These are phyloP conservation scores for Skeletonema costatum DNA, from an alignment of 108 stramenopile genomes.

Conservation along the genomic window DNA sequence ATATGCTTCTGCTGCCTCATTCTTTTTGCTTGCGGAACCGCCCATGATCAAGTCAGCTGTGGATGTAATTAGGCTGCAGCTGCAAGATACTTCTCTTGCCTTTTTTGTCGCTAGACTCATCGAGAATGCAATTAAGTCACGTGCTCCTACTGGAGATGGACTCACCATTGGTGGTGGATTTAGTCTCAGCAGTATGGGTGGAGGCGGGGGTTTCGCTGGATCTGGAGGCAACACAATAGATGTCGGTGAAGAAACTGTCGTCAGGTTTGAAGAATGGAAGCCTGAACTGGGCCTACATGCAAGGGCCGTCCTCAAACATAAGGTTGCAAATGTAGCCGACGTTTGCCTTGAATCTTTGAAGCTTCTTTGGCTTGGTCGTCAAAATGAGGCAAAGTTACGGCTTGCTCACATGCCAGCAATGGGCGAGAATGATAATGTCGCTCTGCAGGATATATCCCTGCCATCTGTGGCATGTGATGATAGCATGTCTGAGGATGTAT, in stretches of 20 bases:
- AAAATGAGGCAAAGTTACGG: slow-evolving; percentile 45
- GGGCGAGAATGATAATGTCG: slow-evolving; percentile 8
- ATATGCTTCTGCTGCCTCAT: slow-evolving; percentile 73
- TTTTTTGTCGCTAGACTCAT: slow-evolving; percentile 77
- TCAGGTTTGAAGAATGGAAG: slow-evolving; percentile 61
- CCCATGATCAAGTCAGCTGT: slow-evolving; percentile 80
- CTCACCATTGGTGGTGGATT: slow-evolving; percentile 46
- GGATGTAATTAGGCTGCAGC: slow-evolving; percentile 71
- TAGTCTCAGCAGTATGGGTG: slow-evolving; percentile 65
- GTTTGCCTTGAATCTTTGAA: slow-evolving; percentile 55
- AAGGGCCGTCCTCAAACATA: slow-evolving; percentile 38
- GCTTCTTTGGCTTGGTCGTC: slow-evolving; percentile 67
- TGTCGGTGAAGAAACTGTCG: slow-evolving; percentile 36
- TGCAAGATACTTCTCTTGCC: slow-evolving; percentile 79
- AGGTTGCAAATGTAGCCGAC: slow-evolving; percentile 33
- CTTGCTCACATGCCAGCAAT: slow-evolving; percentile 35
- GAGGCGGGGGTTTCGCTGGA: slow-evolving; percentile 78
- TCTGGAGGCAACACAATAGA: slow-evolving; percentile 13
- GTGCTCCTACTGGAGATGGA: slow-evolving; percentile 6
- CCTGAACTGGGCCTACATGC: slow-evolving; percentile 47
- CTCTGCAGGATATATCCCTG: slow-evolving; percentile 7
- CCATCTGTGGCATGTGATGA: neutral
- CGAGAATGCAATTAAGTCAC: slow-evolving; percentile 40
- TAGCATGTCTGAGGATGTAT: neutral
- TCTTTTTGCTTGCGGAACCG: slow-evolving; percentile 84